Base-by-base conservation (phyloP, 495 filamentous ascomycete species). In the Hyaloscypha bicolor region DNA sequence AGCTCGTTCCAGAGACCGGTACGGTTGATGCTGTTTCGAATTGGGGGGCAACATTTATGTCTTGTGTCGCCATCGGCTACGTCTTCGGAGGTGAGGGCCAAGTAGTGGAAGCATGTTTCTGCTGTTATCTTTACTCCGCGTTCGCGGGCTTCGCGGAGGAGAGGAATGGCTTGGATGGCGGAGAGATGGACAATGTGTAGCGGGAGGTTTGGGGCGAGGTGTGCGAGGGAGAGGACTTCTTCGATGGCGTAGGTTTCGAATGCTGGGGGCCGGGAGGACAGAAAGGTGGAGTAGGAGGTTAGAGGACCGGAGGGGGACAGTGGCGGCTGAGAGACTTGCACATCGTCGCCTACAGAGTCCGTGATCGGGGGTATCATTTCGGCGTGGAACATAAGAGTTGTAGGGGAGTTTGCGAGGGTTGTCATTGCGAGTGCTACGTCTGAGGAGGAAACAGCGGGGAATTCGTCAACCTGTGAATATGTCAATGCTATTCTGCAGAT, bases 51-150 rank as follows among this genome's bases (percentile, higher is more conserved):
- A 83, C 95, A 99, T 79, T 99, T 99, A 80, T 97, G 93, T 65
- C 95, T 82, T 22, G 94, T 97, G 78, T 99, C 95, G 35, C 95
- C 95, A 56, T 95, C 87, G 58, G 86, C 83, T 58, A 99, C 90
- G 65, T 90, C 83, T 76, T 98, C 95, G 9, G 94, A 88, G 0
- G 93, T 90, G 14, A 99, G 85, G n/a, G 90, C 88, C 12, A 99
- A 87, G 75, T 99, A 99, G 81, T 99, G 95, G 85, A 96, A 97
- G 81, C 95, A 98, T 11, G 95, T 99, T 77, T 99, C 95, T 31
- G 95, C 94, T 2, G 95, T 97, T 79, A 99, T 91, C 64, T 94
- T 93, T 69, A 97, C 75, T 45, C 95, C 95, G 1, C 80, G 77
- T n/a, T 84, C 80, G 60, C 93, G 88, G 35, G 95, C 95, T 70